Evolutionary conservation across 345 rosid species (phyloP), one percentile per base, ranked within the genome.

Genomic region (Orychophragmus violaceus): DNA sequence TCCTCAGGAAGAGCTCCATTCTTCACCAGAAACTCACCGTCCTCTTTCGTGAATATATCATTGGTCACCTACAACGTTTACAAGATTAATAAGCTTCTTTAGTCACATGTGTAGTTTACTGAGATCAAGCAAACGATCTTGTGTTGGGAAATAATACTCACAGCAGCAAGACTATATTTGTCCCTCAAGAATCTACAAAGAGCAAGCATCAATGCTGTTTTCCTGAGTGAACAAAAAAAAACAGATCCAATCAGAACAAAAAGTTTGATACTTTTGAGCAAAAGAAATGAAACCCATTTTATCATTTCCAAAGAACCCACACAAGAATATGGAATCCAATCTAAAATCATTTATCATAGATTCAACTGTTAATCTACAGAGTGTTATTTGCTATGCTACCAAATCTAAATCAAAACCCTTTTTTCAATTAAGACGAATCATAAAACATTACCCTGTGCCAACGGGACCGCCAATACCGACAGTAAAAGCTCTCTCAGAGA

Each of bases 391-490:
- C 8, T 27, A 14, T 24, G 46, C 30, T 52, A 44, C 67, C 11
- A 42, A 70, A 42, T 52, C 33, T 6, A 3, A 30, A 46, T 16
- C 21, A 6, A 16, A 16, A 1, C 49, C 22, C 1, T 21, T 22
- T 3, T 13, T 56, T 12, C 0, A 18, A 18, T 14, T 32, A 56
- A 49, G 61, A 56, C 2, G 24, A 56, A 49, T 2, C 16, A 24
- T 10, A 57, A 39, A 17, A 21, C 5, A 42, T 6, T 87, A 91
- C 98, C 98, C 97, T 14, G 99, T 90, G 51, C 97, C 99, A 54
- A 90, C 97, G 66, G 95, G 99, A 30, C 99, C 97, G 21, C 97
- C 99, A 57, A 94, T 94, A 44, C 99, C 97, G 59, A 90, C 82
- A 25, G 96, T 94, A 70, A 94, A 90, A 55, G 97, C 99, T 74